Percentiles rank a stretch among this genome's conserved stretches.
Evolutionary conservation across 1,284 basidiomycete species (phyloP).

Genomic region (Tylopilus sp.): DNA sequence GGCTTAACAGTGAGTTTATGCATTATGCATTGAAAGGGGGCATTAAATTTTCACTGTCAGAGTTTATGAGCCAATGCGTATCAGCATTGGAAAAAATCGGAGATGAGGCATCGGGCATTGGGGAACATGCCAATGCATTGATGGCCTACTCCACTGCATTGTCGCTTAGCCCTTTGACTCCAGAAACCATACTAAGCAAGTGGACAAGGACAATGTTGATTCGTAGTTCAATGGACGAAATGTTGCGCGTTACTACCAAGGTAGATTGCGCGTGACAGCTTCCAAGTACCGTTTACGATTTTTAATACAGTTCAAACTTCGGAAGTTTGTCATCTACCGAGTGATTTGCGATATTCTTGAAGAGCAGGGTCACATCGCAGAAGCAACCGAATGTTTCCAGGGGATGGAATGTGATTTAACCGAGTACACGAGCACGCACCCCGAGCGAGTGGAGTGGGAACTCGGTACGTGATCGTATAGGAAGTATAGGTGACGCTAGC

Average conservation of each 20-base stretch:
- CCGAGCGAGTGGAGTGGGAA: not conserved
- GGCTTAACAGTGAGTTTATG: not conserved
- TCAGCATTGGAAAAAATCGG: constrained; percentile 2
- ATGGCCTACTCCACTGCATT: constrained; percentile 4
- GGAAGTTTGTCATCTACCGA: not conserved
- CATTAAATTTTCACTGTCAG: not conserved
- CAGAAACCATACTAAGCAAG: not conserved
- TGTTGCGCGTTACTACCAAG: not conserved
- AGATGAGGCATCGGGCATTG: not conserved
- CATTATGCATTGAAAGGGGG: not conserved
- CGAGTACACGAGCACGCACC: not conserved
- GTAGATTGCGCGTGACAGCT: not conserved
- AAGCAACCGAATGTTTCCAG: not conserved
- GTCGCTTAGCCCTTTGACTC: not conserved
- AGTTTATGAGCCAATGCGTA: constrained; percentile 5
- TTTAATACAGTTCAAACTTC: not conserved
- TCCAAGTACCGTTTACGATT: not conserved
- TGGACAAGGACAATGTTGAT: constrained; percentile 1
- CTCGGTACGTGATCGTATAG: not conserved
- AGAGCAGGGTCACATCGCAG: not conserved
- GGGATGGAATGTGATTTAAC: not conserved
- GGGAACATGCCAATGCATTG: constrained; percentile 2
- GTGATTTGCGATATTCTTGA: not conserved
- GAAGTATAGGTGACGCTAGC: not conserved
- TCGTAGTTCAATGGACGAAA: not conserved